These are phyloP conservation scores for Xylariaceae sp. DNA, from an alignment of 2,329 filamentous ascomycete species.

Conservation along the genomic window DNA sequence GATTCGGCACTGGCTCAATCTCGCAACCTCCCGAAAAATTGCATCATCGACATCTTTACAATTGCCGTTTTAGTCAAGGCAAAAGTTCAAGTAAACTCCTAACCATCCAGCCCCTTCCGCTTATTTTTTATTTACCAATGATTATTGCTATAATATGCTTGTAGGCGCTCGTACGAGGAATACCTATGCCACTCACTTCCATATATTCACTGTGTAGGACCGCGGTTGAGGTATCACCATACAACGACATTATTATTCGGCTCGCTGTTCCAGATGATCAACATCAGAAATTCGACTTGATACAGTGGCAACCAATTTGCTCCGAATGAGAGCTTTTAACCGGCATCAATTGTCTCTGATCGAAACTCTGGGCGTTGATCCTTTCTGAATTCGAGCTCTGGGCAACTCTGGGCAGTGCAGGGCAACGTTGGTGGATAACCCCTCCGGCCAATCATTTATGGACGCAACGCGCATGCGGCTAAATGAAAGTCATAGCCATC, in stretches of 20 bases:
- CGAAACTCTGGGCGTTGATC: constrained; percentile 20
- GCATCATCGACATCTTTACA: not conserved
- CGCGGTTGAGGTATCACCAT: no score
- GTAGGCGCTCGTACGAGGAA: not conserved
- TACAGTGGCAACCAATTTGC: constrained; percentile 2
- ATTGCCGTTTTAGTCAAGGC: not conserved
- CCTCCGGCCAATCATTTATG: not conserved
- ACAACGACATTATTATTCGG: constrained; percentile 1
- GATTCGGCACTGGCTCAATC: not conserved
- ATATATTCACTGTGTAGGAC: not conserved
- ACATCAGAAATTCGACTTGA: constrained; percentile 1
- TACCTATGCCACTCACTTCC: not conserved
- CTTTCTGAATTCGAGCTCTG: constrained; percentile 25
- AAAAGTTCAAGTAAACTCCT: not conserved
- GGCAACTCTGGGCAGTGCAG: not conserved
- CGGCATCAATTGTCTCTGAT: constrained; percentile 19
- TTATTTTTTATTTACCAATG: not conserved
- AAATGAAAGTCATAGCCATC: not conserved
- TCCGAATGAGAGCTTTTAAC: constrained; percentile 20
- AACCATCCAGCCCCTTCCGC: not conserved
- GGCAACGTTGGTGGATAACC: no score
- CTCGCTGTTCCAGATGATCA: constrained; percentile 13
- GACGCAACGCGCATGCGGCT: not conserved
- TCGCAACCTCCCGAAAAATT: not conserved
- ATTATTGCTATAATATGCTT: not conserved